A percentile compares a stretch with the other conserved stretches of the same genome.
Conservation (phyloP, 2,329 filamentous ascomycete species). For the Eurotiales sp. region DNA sequence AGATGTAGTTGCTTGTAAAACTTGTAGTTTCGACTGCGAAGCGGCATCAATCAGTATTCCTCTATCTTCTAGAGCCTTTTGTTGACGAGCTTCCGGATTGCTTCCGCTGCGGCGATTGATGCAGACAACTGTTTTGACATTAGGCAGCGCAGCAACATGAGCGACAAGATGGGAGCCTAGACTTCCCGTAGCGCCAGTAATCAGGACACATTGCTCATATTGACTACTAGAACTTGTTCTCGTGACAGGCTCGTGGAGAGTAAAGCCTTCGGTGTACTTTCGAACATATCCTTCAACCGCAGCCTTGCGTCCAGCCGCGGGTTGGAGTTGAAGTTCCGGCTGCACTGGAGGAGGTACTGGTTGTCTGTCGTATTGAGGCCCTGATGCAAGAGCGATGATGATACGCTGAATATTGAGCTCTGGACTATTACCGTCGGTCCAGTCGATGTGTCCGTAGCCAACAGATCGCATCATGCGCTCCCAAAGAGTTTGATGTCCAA, state of each 20-base stretch:
- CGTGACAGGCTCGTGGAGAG: constrained; percentile 1
- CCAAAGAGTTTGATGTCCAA: constrained; percentile 19
- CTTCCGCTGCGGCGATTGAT: constrained; percentile 41
- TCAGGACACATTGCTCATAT: constrained; percentile 29
- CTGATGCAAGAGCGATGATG: constrained; percentile 21
- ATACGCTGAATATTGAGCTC: constrained; percentile 17
- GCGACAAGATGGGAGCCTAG: constrained; percentile 41
- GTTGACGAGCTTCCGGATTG: constrained; percentile 29
- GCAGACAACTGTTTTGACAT: constrained; percentile 39
- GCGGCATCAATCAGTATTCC: constrained; percentile 21
- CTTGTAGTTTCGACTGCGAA: constrained; percentile 37
- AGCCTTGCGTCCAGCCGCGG: constrained; percentile 14
- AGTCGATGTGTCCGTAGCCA: constrained; percentile 22
- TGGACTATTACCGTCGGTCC: constrained; percentile 21
- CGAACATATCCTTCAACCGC: constrained; percentile 22
- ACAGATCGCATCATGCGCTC: constrained; percentile 17
- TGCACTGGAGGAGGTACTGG: background rate
- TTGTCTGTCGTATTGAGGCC: constrained; percentile 9
- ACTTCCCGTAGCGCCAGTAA: constrained; percentile 42
- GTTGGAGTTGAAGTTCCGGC: constrained; percentile 1
- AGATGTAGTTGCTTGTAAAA: constrained; percentile 49
- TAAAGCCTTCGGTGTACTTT: constrained; percentile 22
- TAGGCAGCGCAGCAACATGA: constrained; percentile 26
- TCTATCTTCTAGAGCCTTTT: constrained; percentile 26
- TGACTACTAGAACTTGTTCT: background rate